These are phyloP conservation scores for Leishmania amazonensis DNA, from an alignment of 208 protist species.

Conservation along the genomic window DNA sequence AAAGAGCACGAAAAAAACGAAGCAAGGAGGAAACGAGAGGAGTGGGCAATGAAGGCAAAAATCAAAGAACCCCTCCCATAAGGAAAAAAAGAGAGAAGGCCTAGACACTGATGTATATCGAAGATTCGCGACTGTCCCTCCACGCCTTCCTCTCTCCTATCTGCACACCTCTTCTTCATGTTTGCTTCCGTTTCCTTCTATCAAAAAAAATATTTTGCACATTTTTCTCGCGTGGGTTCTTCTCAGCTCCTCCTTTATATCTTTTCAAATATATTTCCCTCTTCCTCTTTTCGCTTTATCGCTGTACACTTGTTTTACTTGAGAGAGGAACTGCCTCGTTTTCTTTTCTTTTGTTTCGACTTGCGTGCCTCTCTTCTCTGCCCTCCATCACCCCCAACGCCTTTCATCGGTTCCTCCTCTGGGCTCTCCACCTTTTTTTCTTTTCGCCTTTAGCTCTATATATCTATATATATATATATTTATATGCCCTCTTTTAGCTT, in stretches of 20 bases:
- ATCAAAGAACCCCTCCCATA: not conserved
- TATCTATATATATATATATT: not conserved
- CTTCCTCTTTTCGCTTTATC: not conserved
- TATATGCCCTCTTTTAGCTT: not conserved
- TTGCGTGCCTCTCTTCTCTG: not conserved
- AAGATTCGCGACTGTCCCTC: not conserved
- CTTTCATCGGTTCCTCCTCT: not conserved
- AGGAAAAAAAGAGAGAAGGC: not conserved
- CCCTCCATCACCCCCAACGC: not conserved
- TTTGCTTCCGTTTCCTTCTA: not conserved
- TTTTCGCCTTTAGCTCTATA: not conserved
- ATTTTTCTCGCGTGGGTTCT: constrained; percentile 28
- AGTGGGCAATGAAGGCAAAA: not conserved
- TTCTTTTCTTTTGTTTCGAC: not conserved
- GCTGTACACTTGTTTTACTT: constrained; percentile 21
- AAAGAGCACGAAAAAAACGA: not conserved
- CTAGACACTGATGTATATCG: not conserved
- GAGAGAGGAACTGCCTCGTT: constrained; percentile 6
- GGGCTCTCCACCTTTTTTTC: not conserved
- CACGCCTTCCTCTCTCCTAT: not conserved
- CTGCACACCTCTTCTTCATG: not conserved
- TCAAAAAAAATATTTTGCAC: constrained; percentile 7
- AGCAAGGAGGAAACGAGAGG: not conserved
- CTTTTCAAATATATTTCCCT: not conserved
- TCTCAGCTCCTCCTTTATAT: not conserved